Conservation (phyloP, 345 rosid genomes). For the Sapria himalayana region DNA sequence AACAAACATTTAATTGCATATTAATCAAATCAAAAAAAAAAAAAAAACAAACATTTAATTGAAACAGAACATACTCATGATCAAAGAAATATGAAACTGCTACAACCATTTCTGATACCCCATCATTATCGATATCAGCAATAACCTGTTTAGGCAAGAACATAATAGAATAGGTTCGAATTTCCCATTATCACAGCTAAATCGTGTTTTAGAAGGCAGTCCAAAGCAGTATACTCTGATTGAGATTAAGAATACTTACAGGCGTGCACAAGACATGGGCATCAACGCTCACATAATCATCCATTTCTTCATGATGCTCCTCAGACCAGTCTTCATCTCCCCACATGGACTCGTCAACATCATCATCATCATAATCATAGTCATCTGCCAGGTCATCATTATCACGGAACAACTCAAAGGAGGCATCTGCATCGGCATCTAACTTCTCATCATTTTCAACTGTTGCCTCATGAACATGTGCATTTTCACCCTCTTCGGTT, state of each 20-base stretch:
- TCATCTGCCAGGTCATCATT: constrained; percentile 81
- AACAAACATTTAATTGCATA: not conserved
- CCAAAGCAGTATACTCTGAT: constrained; percentile 8
- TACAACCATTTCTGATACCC: constrained; percentile 79
- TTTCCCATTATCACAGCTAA: constrained; percentile 4
- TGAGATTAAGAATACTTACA: constrained; percentile 34
- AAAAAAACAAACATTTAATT: constrained; percentile 2
- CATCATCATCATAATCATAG: constrained; percentile 75
- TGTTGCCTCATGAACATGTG: constrained; percentile 33
- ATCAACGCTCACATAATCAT: constrained; percentile 82
- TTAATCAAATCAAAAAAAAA: not conserved
- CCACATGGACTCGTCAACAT: constrained; percentile 78
- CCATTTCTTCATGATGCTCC: constrained; percentile 56
- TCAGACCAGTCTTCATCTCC: constrained; percentile 96
- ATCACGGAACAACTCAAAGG: constrained; percentile 83
- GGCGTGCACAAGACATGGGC: constrained; percentile 90
- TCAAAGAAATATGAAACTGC: constrained; percentile 95
- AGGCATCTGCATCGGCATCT: constrained; percentile 80
- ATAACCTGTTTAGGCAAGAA: constrained; percentile 65
- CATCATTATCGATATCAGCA: constrained; percentile 95
- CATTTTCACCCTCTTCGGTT: constrained; percentile 18
- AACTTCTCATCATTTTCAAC: constrained; percentile 64
- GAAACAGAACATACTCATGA: constrained; percentile 58
- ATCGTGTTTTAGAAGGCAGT: constrained; percentile 3
- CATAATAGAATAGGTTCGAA: constrained; percentile 9